Conservation (phyloP, 192 early-diverging fungal species). For the Coemansia sp. region DNA sequence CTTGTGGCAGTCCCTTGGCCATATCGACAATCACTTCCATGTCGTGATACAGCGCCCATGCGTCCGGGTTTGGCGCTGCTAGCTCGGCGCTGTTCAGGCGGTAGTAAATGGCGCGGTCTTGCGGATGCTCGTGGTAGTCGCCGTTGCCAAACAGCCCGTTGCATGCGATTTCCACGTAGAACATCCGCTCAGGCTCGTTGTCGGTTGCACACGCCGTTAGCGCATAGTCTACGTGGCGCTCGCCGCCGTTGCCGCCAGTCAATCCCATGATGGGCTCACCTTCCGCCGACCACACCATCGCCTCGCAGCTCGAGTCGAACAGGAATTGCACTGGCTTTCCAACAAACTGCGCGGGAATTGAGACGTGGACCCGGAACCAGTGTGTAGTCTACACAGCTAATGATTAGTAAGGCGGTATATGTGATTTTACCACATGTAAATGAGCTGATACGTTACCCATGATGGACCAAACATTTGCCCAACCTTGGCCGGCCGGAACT, state of each 20-base stretch:
- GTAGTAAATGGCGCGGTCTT: slow-evolving; percentile 63
- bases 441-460: slow-evolving; percentile 54
- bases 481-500: slow-evolving; percentile 64
- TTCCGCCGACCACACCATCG: slow-evolving; percentile 83
- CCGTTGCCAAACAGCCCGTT: slow-evolving; percentile 89
- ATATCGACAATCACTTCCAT: slow-evolving; percentile 77
- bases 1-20: slow-evolving; percentile 62
- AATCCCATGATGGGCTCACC: slow-evolving; percentile 85
- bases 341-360: slow-evolving; percentile 63
- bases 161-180: slow-evolving; percentile 90
- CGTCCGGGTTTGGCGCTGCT: slow-evolving; percentile 67
- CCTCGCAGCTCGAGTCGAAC: slow-evolving; percentile 88
- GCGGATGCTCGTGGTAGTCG: slow-evolving; percentile 55
- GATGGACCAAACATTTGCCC: slow-evolving; percentile 87
- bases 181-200: slow-evolving; percentile 57
- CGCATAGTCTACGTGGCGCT: slow-evolving; percentile 56
- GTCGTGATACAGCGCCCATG: slow-evolving; percentile 72
- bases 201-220: slow-evolving; percentile 51
- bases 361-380: slow-evolving; percentile 69
- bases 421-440: neutral
- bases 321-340: slow-evolving; percentile 79
- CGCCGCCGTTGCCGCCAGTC: slow-evolving; percentile 64
- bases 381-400: slow-evolving; percentile 57
- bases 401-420: neutral
- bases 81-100: slow-evolving; percentile 65